A percentile compares a stretch with the other conserved stretches of the same genome.
Evolutionary conservation across 768 basidiomycete species (phyloP).

Genomic region (Leccinum disarticulatum): DNA sequence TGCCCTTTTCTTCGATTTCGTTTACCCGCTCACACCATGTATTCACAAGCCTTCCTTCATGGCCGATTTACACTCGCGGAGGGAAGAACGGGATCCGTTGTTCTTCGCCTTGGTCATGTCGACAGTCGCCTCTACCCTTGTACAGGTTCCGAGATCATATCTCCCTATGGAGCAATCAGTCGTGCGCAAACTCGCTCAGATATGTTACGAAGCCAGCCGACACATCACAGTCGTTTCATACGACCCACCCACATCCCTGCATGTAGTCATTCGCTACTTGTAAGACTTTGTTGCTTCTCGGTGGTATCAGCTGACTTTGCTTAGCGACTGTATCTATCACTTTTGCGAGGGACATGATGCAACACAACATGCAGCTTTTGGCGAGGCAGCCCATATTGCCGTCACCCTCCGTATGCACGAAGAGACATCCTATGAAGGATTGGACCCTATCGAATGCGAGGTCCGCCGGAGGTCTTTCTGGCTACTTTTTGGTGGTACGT

Average conservation of each 20-base stretch:
- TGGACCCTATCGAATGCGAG: conserved; percentile 87
- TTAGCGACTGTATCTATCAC: conserved; percentile 80
- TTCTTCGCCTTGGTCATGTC: conserved; percentile 92
- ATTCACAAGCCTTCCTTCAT: conserved; percentile 90
- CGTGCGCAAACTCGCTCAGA: conserved; percentile 81
- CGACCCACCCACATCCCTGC: conserved; percentile 80
- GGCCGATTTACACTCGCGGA: conserved; percentile 76
- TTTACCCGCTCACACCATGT: conserved; percentile 88
- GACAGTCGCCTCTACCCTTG: conserved; percentile 82
- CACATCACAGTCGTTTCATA: conserved; percentile 79
- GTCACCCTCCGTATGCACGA: conserved; percentile 84
- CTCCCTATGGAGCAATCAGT: conserved; percentile 83
- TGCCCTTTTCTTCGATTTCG: conserved; percentile 90
- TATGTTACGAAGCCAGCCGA: conserved; percentile 78
- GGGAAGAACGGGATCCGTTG: conserved; percentile 86
- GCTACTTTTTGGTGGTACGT: conserved; percentile 83
- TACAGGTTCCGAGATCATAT: conserved; percentile 86
- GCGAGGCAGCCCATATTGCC: conserved; percentile 83
- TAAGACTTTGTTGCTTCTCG: conserved; percentile 39
- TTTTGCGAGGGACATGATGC: conserved; percentile 88
- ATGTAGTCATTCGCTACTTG: conserved; percentile 89
- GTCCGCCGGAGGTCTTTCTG: conserved; percentile 85
- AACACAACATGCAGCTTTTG: conserved; percentile 84
- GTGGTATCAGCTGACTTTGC: conserved; percentile 8
- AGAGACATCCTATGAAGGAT: conserved; percentile 76